phyloP scores from a whole-genome alignment of 805 yeast genomes.

The Candida manassasensis region DNA sequence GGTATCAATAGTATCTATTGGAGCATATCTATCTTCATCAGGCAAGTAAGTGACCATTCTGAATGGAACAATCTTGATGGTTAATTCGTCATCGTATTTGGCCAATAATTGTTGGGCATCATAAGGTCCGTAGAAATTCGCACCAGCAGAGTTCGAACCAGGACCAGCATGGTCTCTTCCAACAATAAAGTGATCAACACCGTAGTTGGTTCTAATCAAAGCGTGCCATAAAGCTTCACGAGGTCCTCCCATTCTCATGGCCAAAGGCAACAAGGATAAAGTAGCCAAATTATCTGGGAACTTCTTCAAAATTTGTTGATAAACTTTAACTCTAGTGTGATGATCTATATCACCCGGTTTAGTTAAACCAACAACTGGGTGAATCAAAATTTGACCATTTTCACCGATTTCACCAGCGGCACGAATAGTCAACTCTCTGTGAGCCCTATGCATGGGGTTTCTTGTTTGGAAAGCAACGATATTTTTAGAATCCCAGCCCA shows the following conservation, averaged over 20 bases:
- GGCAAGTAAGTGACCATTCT: constrained; percentile 96
- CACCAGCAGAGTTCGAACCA: constrained; percentile 81
- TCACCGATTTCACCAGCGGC: constrained; percentile 93
- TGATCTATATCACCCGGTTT: constrained; percentile 98
- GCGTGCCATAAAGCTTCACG: constrained; percentile 99
- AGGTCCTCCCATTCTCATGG: constrained; percentile 99
- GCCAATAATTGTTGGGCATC: constrained; percentile 92
- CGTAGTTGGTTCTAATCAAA: constrained; percentile 90
- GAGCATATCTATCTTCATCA: constrained; percentile 91
- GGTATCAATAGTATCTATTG: constrained; percentile 83
- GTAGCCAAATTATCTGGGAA: constrained; percentile 94
- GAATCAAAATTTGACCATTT: constrained; percentile 70
- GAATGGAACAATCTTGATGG: constrained; percentile 89
- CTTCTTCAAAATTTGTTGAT: constrained; percentile 85
- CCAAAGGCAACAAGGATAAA: constrained; percentile 82
- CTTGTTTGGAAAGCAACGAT: constrained; percentile 97
- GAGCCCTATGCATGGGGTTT: constrained; percentile 99
- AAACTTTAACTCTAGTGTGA: constrained; percentile 94
- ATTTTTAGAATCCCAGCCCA: constrained; percentile 69
- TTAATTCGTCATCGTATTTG: constrained; percentile 68
- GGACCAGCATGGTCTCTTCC: constrained; percentile 99
- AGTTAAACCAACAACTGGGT: constrained; percentile 95
- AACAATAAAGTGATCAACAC: constrained; percentile 94
- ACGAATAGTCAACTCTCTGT: constrained; percentile 90
- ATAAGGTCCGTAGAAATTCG: constrained; percentile 93